Evolutionary conservation across 208 protist species (phyloP), one percentile per base, ranked within the genome.

Genomic region (Lotmaria passim): DNA sequence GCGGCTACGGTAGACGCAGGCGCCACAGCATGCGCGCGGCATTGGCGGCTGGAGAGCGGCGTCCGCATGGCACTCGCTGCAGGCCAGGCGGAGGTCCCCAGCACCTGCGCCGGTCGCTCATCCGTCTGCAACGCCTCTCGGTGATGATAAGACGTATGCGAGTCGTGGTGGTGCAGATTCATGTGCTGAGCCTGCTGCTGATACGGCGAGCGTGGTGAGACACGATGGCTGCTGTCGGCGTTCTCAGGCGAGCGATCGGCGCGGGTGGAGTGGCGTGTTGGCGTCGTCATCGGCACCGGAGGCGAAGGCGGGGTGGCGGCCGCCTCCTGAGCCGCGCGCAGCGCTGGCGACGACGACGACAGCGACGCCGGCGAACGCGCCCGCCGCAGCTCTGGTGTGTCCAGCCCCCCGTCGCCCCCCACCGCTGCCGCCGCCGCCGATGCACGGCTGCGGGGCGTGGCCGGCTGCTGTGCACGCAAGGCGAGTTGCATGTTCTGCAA

Each of bases 401-500:
- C 1, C 44, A 24, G 4, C 30, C 28, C 44, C 6, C 1, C 59
- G 19, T 6, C 33, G 17, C 44, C 46, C 5, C 34, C 30, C 1
- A n/a, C 43, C 21, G 52, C 34, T 26, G 39, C 28, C 6, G 21
- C 26, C 34, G 56, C 21, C 5, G 46, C 34, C 19, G 53, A 58
- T 11, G 62, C 53, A 12, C 71, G 71, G 24, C 41, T 70, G 39
- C 71, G 71, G 30, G 71, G 71, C 8, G 71, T 76, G 7, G 61
- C 41, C 6, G 63, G 52, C 47, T 69, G 71, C 48, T 76, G 71
- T 8, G 71, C 53, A 12, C 71, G 55, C 55, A 76, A 30, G 19
- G 53, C 62, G n/a, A 47, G 51, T 39, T 76, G 71, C 71, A 76
- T 69, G 39, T 65, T 62, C 62, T 64, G 61, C 44, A 76, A 30